Evolutionary conservation across 352 stramenopile genomes (phyloP).

Genomic region (Lagenidium giganteum): DNA sequence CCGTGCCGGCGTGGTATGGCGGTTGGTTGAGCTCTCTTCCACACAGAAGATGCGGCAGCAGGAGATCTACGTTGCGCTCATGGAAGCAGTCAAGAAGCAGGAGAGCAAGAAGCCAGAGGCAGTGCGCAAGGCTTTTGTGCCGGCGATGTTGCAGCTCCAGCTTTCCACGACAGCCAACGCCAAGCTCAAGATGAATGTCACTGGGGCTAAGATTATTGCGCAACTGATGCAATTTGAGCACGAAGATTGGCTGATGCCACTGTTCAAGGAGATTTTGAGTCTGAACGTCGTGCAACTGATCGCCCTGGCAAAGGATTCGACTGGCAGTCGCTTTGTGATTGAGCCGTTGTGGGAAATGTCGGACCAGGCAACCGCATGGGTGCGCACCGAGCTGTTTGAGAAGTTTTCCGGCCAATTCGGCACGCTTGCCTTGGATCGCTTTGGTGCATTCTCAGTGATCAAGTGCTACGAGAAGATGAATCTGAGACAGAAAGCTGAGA

Average conservation of each 20-base stretch:
- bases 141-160: conserved; percentile 48
- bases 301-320: conserved; percentile 64
- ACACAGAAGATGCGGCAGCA: conserved; percentile 44
- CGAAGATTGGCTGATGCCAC: conserved; percentile 27
- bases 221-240: conserved; percentile 58
- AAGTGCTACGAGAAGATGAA: conserved; percentile 63
- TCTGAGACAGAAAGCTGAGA: conserved; percentile 48
- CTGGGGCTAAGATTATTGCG: conserved; percentile 61
- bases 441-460: conserved; percentile 69
- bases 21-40: conserved; percentile 57
- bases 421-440: conserved; percentile 51
- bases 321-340: conserved; percentile 61
- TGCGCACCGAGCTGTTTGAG: conserved; percentile 45
- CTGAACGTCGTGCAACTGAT: conserved; percentile 62
- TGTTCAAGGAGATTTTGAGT: conserved; percentile 51
- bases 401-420: conserved; percentile 60
- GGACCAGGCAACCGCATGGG: conserved; percentile 38
- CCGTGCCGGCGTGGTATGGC: conserved; percentile 59
- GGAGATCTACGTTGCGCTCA: conserved; percentile 34
- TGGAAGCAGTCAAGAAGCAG: conserved; percentile 53
- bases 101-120: conserved; percentile 68
- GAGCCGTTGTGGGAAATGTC: conserved; percentile 68
- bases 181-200: conserved; percentile 63
- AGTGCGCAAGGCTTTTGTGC: conserved; percentile 53
- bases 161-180: conserved; percentile 41